A percentile compares a stretch with the other conserved stretches of the same genome.
Conservation (phyloP, 75 land plant genomes). For the Selaginella tamariscina region DNA sequence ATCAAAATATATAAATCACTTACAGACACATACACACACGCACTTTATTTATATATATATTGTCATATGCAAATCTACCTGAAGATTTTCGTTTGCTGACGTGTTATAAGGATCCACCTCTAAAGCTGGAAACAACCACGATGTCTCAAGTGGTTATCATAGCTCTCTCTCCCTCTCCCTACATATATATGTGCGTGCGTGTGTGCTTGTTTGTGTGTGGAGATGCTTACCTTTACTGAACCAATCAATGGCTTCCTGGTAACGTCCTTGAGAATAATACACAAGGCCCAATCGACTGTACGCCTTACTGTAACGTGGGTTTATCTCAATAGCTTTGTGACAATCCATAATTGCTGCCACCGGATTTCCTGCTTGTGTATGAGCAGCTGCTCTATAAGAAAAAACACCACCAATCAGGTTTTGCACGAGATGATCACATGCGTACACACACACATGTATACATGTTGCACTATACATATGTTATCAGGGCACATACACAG, state of each 20-base stretch:
- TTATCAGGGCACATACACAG: neutral
- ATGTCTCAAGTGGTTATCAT: neutral
- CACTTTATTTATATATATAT: neutral
- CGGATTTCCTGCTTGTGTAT: constrained; percentile 47
- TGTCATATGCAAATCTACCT: constrained; percentile 23
- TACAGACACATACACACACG: too few species aligned
- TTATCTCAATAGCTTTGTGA: constrained; percentile 47
- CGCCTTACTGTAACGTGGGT: constrained; percentile 74
- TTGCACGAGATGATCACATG: neutral
- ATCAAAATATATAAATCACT: too few species aligned
- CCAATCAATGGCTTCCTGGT: constrained; percentile 55
- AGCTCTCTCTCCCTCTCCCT: neutral
- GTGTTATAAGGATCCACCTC: constrained; percentile 54
- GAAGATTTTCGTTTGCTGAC: constrained; percentile 48
- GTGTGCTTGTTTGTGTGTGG: neutral
- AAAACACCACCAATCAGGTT: neutral
- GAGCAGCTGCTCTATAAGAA: constrained; percentile 76
- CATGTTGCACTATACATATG: neutral
- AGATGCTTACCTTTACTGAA: constrained; percentile 51
- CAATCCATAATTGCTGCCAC: constrained; percentile 61
- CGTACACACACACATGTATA: neutral
- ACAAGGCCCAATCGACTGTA: constrained; percentile 75
- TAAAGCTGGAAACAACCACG: constrained; percentile 36
- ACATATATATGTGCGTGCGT: neutral
- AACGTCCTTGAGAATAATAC: constrained; percentile 68